Base-by-base conservation (phyloP, 208 protist genomes). In the Cochliopodium minus region DNA sequence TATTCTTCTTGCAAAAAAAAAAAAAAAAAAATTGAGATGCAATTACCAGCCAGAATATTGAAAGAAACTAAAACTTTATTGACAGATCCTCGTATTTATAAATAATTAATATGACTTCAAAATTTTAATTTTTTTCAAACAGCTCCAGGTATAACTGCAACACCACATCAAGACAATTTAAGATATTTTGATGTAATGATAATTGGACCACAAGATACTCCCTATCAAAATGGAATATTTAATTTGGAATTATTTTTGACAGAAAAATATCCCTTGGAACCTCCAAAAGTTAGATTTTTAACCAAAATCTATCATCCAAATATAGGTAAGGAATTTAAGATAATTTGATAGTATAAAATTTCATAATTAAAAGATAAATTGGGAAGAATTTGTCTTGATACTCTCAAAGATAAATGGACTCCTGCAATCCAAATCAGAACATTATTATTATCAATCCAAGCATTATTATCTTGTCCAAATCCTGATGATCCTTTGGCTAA, bases 361-460 rank as follows among this genome's bases (percentile, higher is more conserved):
- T n/a, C n/a, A n/a, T n/a, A n/a, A n/a, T n/a, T n/a, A n/a, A n/a
- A n/a, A n/a, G 79, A 89, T 62, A 59, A 63, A 29, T 47, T 82
- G 11, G 79, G 79, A 25, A 66, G 86, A 38, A 93, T 94, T 47
- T 94, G 88, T 69, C 71, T 94, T 11, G 87, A 93, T 59, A 92
- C 92, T 62, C 67, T 94, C 17, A 93, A 93, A 74, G 81, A 88
- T 52, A 90, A 93, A 61, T 94, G 88, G 88, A 86, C 73, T 57
- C 88, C 88, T 30, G 87, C 82, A 4, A 61, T 90, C 10, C 71
- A 79, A 56, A 89, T 91, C 50, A 57, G 81, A 34, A 88, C 78
- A 1, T 82, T 88, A 11, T 59, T 91, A 23, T 70, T 90, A 29
- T 78, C 69, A 43, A 78, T 87, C 52, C 79, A 81, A 62, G 75